Evolutionary conservation across 179 eudicot genomes (phyloP).

Genomic region (Spinacia oleracea): DNA sequence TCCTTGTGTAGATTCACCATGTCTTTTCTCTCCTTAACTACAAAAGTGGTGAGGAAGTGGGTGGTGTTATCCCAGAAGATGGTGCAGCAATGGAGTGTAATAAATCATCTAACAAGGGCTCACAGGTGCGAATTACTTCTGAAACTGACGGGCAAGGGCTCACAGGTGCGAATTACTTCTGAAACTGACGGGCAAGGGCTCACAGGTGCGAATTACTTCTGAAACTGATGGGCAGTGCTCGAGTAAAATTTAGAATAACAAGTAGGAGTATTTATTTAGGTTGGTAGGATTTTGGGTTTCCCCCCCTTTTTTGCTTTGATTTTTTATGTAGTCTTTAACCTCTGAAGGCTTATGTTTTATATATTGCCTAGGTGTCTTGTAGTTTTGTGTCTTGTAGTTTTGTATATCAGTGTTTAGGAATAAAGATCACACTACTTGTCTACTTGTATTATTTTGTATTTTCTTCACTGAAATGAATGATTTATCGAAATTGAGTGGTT

Average conservation of each 20-base stretch:
- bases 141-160: no score
- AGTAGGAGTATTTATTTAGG: slow-evolving; percentile 17
- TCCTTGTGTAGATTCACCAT: slow-evolving; percentile 5
- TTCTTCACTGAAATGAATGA: background rate
- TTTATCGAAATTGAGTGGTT: background rate
- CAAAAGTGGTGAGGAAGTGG: background rate
- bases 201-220: background rate
- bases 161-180: no score
- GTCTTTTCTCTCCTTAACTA: background rate
- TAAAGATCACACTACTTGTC: slow-evolving; percentile 3
- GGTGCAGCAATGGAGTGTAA: slow-evolving; percentile 7
- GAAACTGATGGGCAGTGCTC: slow-evolving; percentile 28
- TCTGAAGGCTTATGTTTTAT: slow-evolving; percentile 17
- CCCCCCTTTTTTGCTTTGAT: background rate
- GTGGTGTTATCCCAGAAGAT: background rate
- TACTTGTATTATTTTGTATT: background rate
- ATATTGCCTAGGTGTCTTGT: slow-evolving; percentile 2
- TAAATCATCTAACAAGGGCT: slow-evolving; percentile 20
- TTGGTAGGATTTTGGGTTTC: slow-evolving; percentile 5
- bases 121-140: no score
- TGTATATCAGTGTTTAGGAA: slow-evolving; percentile 28
- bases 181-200: no score
- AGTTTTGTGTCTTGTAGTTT: slow-evolving; percentile 22
- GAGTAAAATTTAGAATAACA: slow-evolving; percentile 31
- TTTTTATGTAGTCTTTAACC: slow-evolving; percentile 18